Evolutionary conservation across 805 yeast genomes (phyloP).

Genomic region (Saccharomycopsis sp.): DNA sequence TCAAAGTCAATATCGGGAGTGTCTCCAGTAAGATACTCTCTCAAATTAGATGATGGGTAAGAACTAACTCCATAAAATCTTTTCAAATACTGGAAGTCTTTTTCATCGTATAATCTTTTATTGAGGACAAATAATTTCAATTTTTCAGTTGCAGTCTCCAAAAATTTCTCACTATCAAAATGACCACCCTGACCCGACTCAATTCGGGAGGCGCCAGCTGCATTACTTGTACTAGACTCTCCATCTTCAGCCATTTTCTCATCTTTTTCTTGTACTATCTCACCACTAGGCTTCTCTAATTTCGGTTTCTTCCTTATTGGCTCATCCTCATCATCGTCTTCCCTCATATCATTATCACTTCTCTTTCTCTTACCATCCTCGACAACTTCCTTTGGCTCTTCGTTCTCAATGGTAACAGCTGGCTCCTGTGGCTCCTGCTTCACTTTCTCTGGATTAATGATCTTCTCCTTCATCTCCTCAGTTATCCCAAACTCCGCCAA

Average conservation of each 20-base stretch:
- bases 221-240: conserved; percentile 50
- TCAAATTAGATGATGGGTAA: conserved; percentile 75
- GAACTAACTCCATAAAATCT: conserved; percentile 80
- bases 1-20: conserved; percentile 78
- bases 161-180: conserved; percentile 62
- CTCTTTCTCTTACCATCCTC: conserved; percentile 1
- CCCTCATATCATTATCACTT: no score
- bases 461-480: conserved; percentile 11
- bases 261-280: conserved; percentile 10
- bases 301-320: conserved; percentile 10
- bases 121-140: conserved; percentile 62
- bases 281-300: not conserved
- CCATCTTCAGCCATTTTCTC: conserved; percentile 39
- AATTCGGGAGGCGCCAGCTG: not conserved
- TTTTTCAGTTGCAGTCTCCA: conserved; percentile 49
- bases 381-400: conserved; percentile 5
- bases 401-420: conserved; percentile 20
- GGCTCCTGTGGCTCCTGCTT: conserved; percentile 1
- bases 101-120: conserved; percentile 46
- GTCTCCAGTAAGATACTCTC: conserved; percentile 74
- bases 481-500: conserved; percentile 13
- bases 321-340: conserved; percentile 11
- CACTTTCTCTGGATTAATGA: conserved; percentile 1
- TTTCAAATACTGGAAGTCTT: conserved; percentile 70
- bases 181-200: conserved; percentile 27